phyloP scores from a whole-genome alignment of 768 basidiomycete genomes.

The Phanerochaete carnosa region DNA sequence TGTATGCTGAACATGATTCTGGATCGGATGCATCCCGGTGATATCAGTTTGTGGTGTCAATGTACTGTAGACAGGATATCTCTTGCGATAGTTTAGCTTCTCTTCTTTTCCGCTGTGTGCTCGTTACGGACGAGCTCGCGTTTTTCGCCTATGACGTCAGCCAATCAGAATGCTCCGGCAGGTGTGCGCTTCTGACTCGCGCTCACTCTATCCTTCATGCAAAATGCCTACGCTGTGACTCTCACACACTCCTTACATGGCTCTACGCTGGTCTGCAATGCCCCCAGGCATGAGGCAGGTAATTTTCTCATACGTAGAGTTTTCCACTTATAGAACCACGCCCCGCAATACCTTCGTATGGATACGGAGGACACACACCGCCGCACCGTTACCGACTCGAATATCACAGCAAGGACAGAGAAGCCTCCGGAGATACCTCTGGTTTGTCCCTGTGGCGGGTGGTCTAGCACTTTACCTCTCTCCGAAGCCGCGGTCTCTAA shows the following conservation, averaged over 20 bases:
- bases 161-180: constrained; percentile 1
- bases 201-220: background rate
- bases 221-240: constrained; percentile 2
- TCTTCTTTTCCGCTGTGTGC: background rate
- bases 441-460: constrained; percentile 56
- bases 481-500: constrained; percentile 39
- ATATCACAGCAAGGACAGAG: constrained; percentile 27
- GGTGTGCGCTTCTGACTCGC: background rate
- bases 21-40: background rate
- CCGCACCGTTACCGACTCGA: constrained; percentile 33
- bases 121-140: background rate
- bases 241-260: constrained; percentile 18
- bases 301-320: constrained; percentile 12
- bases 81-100: background rate
- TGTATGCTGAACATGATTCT: background rate
- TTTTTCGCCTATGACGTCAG: background rate
- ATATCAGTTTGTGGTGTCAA: no score
- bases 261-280: constrained; percentile 23
- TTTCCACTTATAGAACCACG: constrained; percentile 9
- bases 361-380: constrained; percentile 12
- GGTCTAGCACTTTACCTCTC: constrained; percentile 50
- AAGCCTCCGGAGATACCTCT: constrained; percentile 34
- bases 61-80: no score
- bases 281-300: constrained; percentile 25
- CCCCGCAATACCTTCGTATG: constrained; percentile 3